Evolutionary conservation across 345 rosid species (phyloP), one percentile per base, ranked within the genome.

Genomic region (Eutrema heterophyllum): DNA sequence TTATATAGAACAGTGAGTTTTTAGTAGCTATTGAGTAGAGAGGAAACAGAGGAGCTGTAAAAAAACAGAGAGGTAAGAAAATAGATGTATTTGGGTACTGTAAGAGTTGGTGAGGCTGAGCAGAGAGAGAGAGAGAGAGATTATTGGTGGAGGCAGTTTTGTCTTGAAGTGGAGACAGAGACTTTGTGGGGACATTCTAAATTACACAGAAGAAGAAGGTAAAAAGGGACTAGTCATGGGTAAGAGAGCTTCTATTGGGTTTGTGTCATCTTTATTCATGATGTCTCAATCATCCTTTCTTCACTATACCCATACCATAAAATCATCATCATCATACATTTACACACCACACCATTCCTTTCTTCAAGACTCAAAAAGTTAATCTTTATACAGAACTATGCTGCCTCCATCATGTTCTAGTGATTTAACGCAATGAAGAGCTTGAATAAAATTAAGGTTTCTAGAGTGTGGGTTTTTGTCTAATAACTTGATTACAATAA

Each of bases 231-330:
- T 32, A 51, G 58, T 76, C 69, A 75, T 75, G 69, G 74, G 79
- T 81, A 51, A 68, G 55, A 75, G 69, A 59, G 55, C 68, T 75
- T 65, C 45, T 30, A 41, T 75, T 67, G 69, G 69, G 52, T 68
- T 68, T 68, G 64, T 75, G 79, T 75, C 66, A 76, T 76, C 70
- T 62, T 76, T 70, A 21, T 70, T 76, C 75, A 76, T 70, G 4
- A 76, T 76, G 75, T 69, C 79, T 62, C 71, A 76, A 76, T 76
- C 79, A 70, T 76, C 58, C 52, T 68, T 68, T 68, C 74, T 68
- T 75, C 79, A 52, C 11, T 44, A 26, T 61, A 35, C 70, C 29
- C 62, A 74, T 50, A 49, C 38, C 67, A 45, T 48, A 49, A 48
- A 58, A 57, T 30, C 24, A 1, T 21, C 24, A 21, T 21, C 24